These are phyloP conservation scores for Coemansia nantahalensis DNA, from an alignment of 192 early-diverging fungal species.

Conservation along the genomic window DNA sequence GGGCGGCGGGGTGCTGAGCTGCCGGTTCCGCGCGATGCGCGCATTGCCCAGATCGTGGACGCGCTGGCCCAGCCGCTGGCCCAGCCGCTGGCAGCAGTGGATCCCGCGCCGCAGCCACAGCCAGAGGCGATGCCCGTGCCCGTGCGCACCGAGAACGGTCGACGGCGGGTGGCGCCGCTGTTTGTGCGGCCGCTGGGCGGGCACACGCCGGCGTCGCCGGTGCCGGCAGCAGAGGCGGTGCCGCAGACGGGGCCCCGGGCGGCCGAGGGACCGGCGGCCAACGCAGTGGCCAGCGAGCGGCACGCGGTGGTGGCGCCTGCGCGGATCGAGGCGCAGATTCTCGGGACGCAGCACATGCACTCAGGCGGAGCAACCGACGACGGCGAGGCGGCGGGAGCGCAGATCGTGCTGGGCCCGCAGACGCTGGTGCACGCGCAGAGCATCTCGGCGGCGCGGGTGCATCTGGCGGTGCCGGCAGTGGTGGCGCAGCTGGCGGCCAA, in stretches of 20 bases:
- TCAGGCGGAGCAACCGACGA: too few relatives aligned
- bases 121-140: constrained; percentile 57
- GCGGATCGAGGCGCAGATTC: constrained; percentile 30
- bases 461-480: constrained; percentile 27
- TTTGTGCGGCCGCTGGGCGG: constrained; percentile 50
- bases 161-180: constrained; percentile 79
- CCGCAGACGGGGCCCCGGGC: too few relatives aligned
- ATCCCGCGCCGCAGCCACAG: too few relatives aligned
- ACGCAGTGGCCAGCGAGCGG: background rate
- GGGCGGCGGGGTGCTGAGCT: constrained; percentile 5
- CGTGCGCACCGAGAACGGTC: constrained; percentile 68
- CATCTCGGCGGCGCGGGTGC: constrained; percentile 31
- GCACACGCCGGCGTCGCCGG: background rate
- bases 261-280: background rate
- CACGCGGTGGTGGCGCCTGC: constrained; percentile 30
- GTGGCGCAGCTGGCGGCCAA: constrained; percentile 20
- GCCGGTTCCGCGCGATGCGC: constrained; percentile 18
- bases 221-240: background rate
- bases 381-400: background rate
- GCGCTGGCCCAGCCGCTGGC: too few relatives aligned
- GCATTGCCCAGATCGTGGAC: constrained; percentile 17
- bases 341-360: constrained; percentile 19
- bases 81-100: too few relatives aligned
- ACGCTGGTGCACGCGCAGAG: constrained; percentile 40
- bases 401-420: constrained; percentile 20